Evolutionary conservation across 306 rosid species (phyloP), one percentile per base, ranked within the genome.

Genomic region (Vigna unguiculata): DNA sequence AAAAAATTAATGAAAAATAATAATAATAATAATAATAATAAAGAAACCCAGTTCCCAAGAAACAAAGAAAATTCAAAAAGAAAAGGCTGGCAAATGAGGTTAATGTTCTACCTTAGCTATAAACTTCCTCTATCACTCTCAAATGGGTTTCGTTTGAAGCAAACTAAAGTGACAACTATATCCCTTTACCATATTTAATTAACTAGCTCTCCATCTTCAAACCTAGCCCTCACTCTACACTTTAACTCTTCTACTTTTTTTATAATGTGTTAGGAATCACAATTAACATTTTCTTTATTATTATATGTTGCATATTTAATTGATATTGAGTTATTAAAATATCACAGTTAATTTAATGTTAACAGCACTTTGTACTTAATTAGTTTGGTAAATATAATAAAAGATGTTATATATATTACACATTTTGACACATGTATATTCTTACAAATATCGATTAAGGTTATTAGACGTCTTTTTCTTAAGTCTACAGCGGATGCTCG

Each of bases 101-200:
- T 60, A 47, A 43, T 78, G 86, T 84, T 84, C 71, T 61, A 78
- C 38, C 83, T 78, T 78, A 81, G 85, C 95, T 86, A 85, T 72
- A 84, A 85, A 83, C 76, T 82, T 78, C 90, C 83, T 71, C 25
- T 81, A 84, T 84, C 88, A 82, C 63, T 81, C 71, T 84, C 80
- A 72, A 24, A 80, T 85, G 83, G 24, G 64, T 83, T 82, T 78
- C 77, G 84, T 74, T 77, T 40, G 51, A 78, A 71, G 11, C 10
- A 57, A 12, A 57, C 6, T 80, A 75, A 32, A 40, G 28, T 57
- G 63, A 68, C 58, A 24, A 66, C 5, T 46, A 36, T 38, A 73
- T 46, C 62, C 40, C 73, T 25, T 48, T 47, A 17, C 40, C 17
- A 15, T 55, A 9, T 43, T 57, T 57, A 10, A 54, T 54, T 54